Percentiles rank a stretch among this genome's conserved stretches.
phyloP scores from a whole-genome alignment of 371 early-diverging fungal genomes.

The Mucor lusitanicus region DNA sequence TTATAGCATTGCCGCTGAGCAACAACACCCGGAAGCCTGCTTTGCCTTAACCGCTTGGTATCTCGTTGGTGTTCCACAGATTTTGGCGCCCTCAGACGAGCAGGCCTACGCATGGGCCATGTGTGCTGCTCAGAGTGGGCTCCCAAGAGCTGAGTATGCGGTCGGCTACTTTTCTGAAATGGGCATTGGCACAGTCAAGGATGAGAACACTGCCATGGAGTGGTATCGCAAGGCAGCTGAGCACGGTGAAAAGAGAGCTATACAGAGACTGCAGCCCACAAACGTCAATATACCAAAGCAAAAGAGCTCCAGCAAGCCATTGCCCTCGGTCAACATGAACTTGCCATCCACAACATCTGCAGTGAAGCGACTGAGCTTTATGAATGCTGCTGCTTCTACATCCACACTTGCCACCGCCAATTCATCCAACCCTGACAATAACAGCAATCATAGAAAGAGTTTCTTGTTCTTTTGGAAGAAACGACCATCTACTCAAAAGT shows the following conservation, averaged over 20 bases:
- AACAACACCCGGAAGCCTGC: conserved; percentile 89
- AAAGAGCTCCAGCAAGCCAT: not conserved
- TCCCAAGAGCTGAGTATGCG: conserved; percentile 92
- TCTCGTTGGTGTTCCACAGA: conserved; percentile 83
- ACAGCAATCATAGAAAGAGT: not conserved
- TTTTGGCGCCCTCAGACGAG: conserved; percentile 76
- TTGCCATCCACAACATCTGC: not conserved
- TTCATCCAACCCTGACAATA: not conserved
- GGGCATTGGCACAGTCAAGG: conserved; percentile 75
- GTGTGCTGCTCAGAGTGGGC: conserved; percentile 72
- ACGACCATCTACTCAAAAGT: not conserved
- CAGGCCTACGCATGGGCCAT: conserved; percentile 90
- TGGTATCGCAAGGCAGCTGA: conserved; percentile 78
- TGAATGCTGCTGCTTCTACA: not conserved
- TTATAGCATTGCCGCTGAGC: conserved; percentile 85
- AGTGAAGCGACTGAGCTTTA: not conserved
- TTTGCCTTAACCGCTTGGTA: conserved; percentile 96
- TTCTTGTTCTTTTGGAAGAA: conserved; percentile 3
- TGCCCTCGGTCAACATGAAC: not conserved
- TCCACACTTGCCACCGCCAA: not conserved
- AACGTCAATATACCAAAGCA: not conserved
- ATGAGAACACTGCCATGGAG: conserved; percentile 65
- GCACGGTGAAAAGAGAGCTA: conserved; percentile 47
- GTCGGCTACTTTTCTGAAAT: conserved; percentile 93
- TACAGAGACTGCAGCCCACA: conserved; percentile 25